These are phyloP conservation scores for Taphrina deformans DNA, from an alignment of 1,139 yeast species.

Conservation along the genomic window DNA sequence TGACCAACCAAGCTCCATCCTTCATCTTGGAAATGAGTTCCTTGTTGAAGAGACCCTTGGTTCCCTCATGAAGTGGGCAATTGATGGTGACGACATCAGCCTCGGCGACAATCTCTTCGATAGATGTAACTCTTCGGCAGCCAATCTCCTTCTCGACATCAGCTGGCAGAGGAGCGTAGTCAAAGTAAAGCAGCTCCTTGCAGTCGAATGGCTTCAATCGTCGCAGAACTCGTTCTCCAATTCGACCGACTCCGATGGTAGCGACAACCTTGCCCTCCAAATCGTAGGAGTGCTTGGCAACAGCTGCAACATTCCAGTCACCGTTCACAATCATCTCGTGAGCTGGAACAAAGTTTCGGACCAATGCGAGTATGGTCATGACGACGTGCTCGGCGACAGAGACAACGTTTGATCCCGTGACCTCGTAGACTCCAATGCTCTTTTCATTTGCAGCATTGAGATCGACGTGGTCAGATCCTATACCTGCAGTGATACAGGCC, in stretches of 20 bases:
- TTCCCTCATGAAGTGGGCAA: conserved; percentile 72
- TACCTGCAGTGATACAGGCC: conserved; percentile 76
- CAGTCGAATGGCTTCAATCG: conserved; percentile 73
- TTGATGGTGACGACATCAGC: conserved; percentile 77
- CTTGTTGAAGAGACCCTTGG: conserved; percentile 68
- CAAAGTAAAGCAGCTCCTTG: conserved; percentile 69
- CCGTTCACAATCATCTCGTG: conserved; percentile 65
- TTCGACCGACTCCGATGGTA: conserved; percentile 81
- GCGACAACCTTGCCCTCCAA: conserved; percentile 74
- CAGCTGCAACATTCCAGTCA: conserved; percentile 76
- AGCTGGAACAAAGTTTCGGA: conserved; percentile 77
- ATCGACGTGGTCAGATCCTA: conserved; percentile 81
- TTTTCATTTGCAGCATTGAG: conserved; percentile 67
- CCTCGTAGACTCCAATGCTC: conserved; percentile 69
- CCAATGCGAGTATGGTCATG: conserved; percentile 66
- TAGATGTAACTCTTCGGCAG: conserved; percentile 61
- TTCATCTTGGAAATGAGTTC: conserved; percentile 69
- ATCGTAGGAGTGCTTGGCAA: conserved; percentile 72
- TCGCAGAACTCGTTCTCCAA: conserved; percentile 74
- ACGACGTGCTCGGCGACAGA: conserved; percentile 82
- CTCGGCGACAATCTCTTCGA: conserved; percentile 67
- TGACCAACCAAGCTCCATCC: conserved; percentile 73
- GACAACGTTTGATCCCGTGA: conserved; percentile 76
- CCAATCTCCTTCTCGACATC: conserved; percentile 59
- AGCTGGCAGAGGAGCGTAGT: conserved; percentile 67